phyloP scores from a whole-genome alignment of 2,329 filamentous ascomycete genomes.

The Penicillium sp. region DNA sequence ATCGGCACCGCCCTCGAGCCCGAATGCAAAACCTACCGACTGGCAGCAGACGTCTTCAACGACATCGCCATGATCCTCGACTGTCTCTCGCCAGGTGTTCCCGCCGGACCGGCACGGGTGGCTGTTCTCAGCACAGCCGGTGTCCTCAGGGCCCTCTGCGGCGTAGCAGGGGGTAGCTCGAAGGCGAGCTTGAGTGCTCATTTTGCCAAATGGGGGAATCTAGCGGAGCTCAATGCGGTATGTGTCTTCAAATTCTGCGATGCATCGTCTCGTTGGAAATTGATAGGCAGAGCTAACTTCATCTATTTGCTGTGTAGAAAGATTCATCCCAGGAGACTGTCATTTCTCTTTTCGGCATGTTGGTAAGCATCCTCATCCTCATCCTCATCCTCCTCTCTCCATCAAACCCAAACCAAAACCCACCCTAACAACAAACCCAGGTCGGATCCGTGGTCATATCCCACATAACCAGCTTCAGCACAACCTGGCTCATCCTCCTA shows the following conservation, averaged over 20 bases:
- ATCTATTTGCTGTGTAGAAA: slow-evolving; percentile 43
- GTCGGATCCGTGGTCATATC: slow-evolving; percentile 74
- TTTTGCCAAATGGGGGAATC: slow-evolving; percentile 76
- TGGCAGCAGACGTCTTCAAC: slow-evolving; percentile 81
- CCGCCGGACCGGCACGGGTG: slow-evolving; percentile 48
- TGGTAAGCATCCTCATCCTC: slow-evolving; percentile 40
- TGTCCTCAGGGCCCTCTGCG: slow-evolving; percentile 63
- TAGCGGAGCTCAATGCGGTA: slow-evolving; percentile 83
- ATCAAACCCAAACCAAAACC: background rate
- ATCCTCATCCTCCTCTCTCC: background rate
- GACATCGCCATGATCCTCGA: slow-evolving; percentile 80
- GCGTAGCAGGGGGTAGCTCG: slow-evolving; percentile 78
- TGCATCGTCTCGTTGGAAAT: background rate
- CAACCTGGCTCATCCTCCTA: slow-evolving; percentile 67
- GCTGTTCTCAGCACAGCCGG: slow-evolving; percentile 52
- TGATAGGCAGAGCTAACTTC: background rate
- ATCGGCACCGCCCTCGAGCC: slow-evolving; percentile 76
- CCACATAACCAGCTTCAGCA: slow-evolving; percentile 57
- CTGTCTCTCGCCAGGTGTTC: slow-evolving; percentile 66
- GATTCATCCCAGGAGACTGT: slow-evolving; percentile 93
- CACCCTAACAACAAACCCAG: slow-evolving; percentile 21
- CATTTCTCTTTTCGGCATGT: slow-evolving; percentile 78
- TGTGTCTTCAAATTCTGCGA: slow-evolving; percentile 22
- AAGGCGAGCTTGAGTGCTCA: slow-evolving; percentile 88
- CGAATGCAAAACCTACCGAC: slow-evolving; percentile 81